These are phyloP conservation scores for Tripidium arundinaceum DNA, from an alignment of 202 grass and related monocot genomes.

Conservation along the genomic window DNA sequence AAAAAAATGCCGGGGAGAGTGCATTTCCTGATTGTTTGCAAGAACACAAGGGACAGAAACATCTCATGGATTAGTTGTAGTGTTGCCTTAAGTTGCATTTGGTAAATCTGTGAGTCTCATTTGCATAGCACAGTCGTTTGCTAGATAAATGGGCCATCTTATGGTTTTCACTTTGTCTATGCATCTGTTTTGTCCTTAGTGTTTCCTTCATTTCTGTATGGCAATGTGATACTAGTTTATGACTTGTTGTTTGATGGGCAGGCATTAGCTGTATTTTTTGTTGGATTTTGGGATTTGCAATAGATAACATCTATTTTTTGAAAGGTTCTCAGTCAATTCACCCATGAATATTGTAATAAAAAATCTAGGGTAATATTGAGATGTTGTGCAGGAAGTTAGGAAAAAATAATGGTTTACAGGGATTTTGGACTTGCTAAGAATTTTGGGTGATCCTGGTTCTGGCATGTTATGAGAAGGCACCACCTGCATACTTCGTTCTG, in stretches of 20 bases:
- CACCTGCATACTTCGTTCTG: not conserved
- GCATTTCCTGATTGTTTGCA: not conserved
- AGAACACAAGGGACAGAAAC: not conserved
- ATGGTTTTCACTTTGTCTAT: not conserved
- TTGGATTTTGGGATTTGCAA: not conserved
- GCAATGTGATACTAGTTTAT: not conserved
- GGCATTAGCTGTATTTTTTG: not conserved
- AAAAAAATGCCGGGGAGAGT: not conserved
- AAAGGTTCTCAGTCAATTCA: not conserved
- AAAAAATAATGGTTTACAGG: not conserved
- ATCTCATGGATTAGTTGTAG: not conserved
- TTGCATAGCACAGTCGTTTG: not conserved
- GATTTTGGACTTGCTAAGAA: not conserved
- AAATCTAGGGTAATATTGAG: not conserved
- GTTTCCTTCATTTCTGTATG: not conserved
- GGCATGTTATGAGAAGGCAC: not conserved
- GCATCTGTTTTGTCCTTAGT: not conserved
- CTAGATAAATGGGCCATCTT: not conserved
- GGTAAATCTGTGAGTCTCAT: not conserved
- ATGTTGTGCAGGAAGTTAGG: not conserved
- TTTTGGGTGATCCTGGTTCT: not conserved
- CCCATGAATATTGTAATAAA: not conserved
- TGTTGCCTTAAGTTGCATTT: not conserved
- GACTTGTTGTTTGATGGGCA: not conserved
- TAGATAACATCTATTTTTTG: not conserved